Percentiles rank a stretch among this genome's conserved stretches.
Conservation (phyloP, 2,329 filamentous ascomycete genomes). For the Sclerotinia subarctica region DNA sequence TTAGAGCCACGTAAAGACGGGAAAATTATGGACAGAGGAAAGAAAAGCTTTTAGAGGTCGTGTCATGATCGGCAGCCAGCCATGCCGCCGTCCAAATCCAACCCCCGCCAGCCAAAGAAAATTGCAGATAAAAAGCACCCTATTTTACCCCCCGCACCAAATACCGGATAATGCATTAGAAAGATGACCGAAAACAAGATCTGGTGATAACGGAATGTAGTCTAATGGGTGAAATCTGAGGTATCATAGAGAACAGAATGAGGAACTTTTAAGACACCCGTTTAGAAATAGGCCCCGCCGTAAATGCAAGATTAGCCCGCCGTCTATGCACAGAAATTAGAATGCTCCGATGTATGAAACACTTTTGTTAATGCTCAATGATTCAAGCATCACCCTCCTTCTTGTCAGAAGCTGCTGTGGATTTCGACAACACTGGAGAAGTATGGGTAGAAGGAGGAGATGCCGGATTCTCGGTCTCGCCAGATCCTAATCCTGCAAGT, state of each 20-base stretch:
- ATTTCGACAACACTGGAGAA: conserved; percentile 64
- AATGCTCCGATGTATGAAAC: conserved; percentile 39
- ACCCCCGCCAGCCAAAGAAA: conserved; percentile 35
- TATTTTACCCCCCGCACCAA: conserved; percentile 35
- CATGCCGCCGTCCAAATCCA: conserved; percentile 24
- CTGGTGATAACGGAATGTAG: conserved; percentile 37
- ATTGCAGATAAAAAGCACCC: conserved; percentile 33
- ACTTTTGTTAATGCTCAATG: conserved; percentile 39
- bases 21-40: conserved; percentile 21
- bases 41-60: conserved; percentile 17
- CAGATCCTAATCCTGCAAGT: conserved; percentile 48
- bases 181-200: conserved; percentile 34
- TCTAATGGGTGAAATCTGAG: conserved; percentile 40
- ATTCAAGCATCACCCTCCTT: conserved; percentile 50
- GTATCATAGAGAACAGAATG: conserved; percentile 45
- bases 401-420: conserved; percentile 51
- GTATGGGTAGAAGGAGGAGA: conserved; percentile 68
- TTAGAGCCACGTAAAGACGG: conserved; percentile 12
- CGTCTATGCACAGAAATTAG: conserved; percentile 47
- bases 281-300: conserved; percentile 40
- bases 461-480: conserved; percentile 58
- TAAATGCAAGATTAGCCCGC: conserved; percentile 46
- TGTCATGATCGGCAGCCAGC: conserved; percentile 11
- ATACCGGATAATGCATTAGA: conserved; percentile 34
- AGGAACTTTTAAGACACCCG: conserved; percentile 47